These are phyloP conservation scores for Hypsizygus marmoreus DNA, from an alignment of 768 basidiomycete genomes.

Conservation along the genomic window DNA sequence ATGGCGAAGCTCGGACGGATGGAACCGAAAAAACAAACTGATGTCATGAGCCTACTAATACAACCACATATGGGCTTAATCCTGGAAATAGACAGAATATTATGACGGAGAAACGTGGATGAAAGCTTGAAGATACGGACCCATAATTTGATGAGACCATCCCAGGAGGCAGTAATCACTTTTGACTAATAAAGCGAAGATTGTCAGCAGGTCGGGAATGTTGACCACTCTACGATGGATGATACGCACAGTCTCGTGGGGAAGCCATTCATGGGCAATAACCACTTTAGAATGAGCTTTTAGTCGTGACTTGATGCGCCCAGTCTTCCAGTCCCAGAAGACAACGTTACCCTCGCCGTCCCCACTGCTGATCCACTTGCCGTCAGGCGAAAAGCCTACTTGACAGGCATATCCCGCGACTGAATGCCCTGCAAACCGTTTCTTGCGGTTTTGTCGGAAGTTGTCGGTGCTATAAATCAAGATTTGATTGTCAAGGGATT, in stretches of 20 bases:
- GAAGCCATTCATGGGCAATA: conserved; percentile 96
- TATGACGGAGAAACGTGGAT: conserved; percentile 10
- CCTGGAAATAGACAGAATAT: conserved; percentile 29
- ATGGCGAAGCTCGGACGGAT: neutral
- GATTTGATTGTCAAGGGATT: conserved; percentile 98
- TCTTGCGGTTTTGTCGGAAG: conserved; percentile 98
- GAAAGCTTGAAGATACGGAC: conserved; percentile 44
- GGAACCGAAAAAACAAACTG: neutral
- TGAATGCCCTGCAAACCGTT: conserved; percentile 96
- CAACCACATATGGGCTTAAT: conserved; percentile 30
- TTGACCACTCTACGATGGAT: conserved; percentile 49
- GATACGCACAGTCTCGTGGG: conserved; percentile 90
- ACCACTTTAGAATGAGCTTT: conserved; percentile 95
- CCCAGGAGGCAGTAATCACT: conserved; percentile 96
- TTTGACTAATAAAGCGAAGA: conserved; percentile 66
- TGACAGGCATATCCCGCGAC: conserved; percentile 97
- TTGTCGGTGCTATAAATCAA: conserved; percentile 97
- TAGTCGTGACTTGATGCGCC: conserved; percentile 88
- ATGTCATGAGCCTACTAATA: conserved; percentile 14
- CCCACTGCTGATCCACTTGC: conserved; percentile 97
- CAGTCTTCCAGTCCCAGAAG: conserved; percentile 99
- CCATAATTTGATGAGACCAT: conserved; percentile 98
- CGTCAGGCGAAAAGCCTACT: conserved; percentile 97
- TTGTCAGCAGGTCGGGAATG: conserved; percentile 15
- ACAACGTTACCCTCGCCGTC: conserved; percentile 94